Conservation (phyloP, 352 stramenopile genomes). For the Phytophthora podocarpi region DNA sequence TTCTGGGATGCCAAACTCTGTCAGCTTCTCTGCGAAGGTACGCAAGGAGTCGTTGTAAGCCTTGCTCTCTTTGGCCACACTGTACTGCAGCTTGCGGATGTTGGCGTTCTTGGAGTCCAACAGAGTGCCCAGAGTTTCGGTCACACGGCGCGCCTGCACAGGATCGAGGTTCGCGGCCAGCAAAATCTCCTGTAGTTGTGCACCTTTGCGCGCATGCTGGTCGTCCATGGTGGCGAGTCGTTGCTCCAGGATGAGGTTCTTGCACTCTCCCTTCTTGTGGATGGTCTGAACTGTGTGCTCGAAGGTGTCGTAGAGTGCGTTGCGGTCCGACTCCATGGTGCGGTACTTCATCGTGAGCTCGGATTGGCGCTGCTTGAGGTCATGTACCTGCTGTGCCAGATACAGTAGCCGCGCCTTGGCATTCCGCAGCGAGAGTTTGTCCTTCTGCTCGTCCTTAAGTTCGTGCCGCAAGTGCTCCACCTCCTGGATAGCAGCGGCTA, state of each 20-base stretch:
- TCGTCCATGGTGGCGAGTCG: slow-evolving; percentile 74
- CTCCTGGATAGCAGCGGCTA: slow-evolving; percentile 85
- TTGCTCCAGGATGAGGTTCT: slow-evolving; percentile 91
- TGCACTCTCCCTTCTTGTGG: slow-evolving; percentile 91
- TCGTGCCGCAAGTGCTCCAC: slow-evolving; percentile 89
- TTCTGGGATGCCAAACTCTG: slow-evolving; percentile 69
- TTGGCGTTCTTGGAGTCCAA: slow-evolving; percentile 65
- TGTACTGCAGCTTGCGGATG: slow-evolving; percentile 69
- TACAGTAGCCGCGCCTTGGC: slow-evolving; percentile 86
- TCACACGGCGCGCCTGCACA: slow-evolving; percentile 69
- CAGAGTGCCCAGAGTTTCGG: slow-evolving; percentile 64
- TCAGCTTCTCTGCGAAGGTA: slow-evolving; percentile 73
- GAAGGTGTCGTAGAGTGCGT: slow-evolving; percentile 92
- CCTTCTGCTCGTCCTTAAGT: slow-evolving; percentile 93
- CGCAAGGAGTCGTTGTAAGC: slow-evolving; percentile 79
- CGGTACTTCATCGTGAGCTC: slow-evolving; percentile 80
- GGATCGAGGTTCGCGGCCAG: slow-evolving; percentile 74
- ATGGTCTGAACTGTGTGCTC: slow-evolving; percentile 89
- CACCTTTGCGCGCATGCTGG: slow-evolving; percentile 77
- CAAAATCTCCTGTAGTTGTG: slow-evolving; percentile 74
- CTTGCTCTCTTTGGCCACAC: slow-evolving; percentile 76
- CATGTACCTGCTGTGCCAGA: slow-evolving; percentile 71
- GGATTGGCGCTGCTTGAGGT: slow-evolving; percentile 64
- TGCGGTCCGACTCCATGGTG: slow-evolving; percentile 80
- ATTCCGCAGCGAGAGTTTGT: slow-evolving; percentile 90